Base-by-base conservation (phyloP, 176 grass and related monocot genomes). In the Aegilops tauschii region DNA sequence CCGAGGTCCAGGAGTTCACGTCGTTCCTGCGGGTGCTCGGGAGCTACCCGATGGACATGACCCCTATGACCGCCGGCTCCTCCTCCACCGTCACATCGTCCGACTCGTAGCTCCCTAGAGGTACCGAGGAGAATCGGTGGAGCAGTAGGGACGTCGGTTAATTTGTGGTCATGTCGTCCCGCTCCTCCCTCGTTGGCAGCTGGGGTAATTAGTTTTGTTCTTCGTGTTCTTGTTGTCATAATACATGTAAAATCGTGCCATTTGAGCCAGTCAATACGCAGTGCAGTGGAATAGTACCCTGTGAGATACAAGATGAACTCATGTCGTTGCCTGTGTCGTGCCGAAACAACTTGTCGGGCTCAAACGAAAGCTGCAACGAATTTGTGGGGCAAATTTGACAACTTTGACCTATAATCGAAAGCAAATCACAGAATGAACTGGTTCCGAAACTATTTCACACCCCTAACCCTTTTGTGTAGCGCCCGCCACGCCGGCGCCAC, bases 21-120 rank as follows among this genome's bases (percentile, higher is more conserved):
- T 97, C 95, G 1, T 97, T 97, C 83, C 12, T 97, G 52, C 88
- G 95, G 25, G 92, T 97, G 82, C 89, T 97, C 65, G 95, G 95
- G 16, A 97, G 95, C 88, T 97, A 97, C 80, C 95, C 95, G 3
- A 97, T 97, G 95, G 95, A 97, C 90, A 97, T 97, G 95, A 97
- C 95, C 6, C 95, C 92, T 9, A 92, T 93, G 88, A 87, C 83
- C 73, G 82, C 86, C 32, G 86, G 88, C 34, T 92, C 92, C 11
- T 87, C 93, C 16, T 85, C 94, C 54, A 83, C 83, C 52, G 12
- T 88, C 2, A 29, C 36, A 20, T 91, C 92, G 1, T 82, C 86
- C 67, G 85, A 87, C 31, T 31, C 82, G 4, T 61, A 79, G 31
- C 10, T 81, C 50, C 18, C 79, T 31, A 21, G 9, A 45, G 20